Evolutionary conservation across 2,329 filamentous ascomycete genomes (phyloP), one percentile per base, ranked within the genome.

Genomic region (Alternaria viburni): DNA sequence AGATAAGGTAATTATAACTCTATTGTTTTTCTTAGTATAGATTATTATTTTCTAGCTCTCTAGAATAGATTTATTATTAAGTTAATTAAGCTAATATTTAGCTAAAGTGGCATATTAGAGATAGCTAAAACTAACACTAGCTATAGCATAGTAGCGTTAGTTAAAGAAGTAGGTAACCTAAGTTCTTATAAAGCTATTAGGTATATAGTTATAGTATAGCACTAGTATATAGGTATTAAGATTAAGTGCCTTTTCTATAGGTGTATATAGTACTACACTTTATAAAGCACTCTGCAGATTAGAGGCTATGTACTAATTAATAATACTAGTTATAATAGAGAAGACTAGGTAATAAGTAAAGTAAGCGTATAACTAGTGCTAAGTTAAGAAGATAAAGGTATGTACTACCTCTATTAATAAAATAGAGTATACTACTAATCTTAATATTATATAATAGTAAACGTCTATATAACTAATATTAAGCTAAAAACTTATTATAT

Each of bases 381-480:
- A 25, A 19, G 28, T 52, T 6, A 67, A 62, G 32, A 64, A 67
- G 57, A 23, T 26, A 45, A 67, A 67, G 30, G 58, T 62, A 51
- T 59, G 41, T 56, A 9, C 30, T 44, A 55, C 28, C n/a, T 26
- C 23, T 41, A 60, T 41, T 19, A 32, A 46, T 58, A 28, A 12
- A 52, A 25, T 23, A 23, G 23, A 23, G 23, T 23, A 44, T 54
- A 13, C 57, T 43, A 11, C 54, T 63, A 1, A 64, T 12, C 26
- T 23, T 54, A 44, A 19, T 55, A 30, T 41, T 25, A 19, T 62
- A 26, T 26, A 9, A 61, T 55, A 32, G 54, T 17, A 25, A n/a
- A 25, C 47, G 28, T 57, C n/a, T 41, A 15, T 60, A 23, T 19
- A 3, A 23, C 4, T 55, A 11, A 25, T 60, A 30, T 6, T 17